Conservation (phyloP, 345 rosid genomes). For the Aurinia saxatilis region DNA sequence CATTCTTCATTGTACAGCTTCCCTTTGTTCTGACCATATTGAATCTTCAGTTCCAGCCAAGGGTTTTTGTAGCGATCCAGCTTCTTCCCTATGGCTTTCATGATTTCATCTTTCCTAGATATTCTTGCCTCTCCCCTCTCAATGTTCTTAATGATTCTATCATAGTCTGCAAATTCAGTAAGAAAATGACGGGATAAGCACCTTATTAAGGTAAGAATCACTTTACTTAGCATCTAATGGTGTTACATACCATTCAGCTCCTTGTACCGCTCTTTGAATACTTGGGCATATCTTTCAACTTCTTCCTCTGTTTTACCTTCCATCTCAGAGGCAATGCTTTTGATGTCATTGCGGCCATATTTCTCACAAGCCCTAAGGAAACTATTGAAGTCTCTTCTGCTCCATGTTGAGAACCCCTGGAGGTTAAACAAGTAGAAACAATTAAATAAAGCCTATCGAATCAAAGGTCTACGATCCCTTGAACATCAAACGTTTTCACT, state of each 20-base stretch:
- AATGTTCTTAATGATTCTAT: conserved; percentile 94
- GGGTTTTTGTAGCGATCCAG: conserved; percentile 99
- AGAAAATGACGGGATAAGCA: not conserved
- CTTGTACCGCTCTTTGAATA: conserved; percentile 84
- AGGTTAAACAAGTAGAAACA: conserved; percentile 5
- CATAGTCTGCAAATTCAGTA: conserved; percentile 60
- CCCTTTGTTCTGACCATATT: conserved; percentile 97
- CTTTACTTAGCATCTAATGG: not conserved
- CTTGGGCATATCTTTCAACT: conserved; percentile 89
- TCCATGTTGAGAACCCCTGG: conserved; percentile 99
- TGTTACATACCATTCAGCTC: conserved; percentile 66
- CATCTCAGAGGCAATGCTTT: conserved; percentile 85
- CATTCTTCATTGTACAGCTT: conserved; percentile 97
- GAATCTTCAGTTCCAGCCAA: conserved; percentile 97
- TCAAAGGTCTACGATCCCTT: not conserved
- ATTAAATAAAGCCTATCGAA: not conserved
- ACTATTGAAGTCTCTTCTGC: conserved; percentile 90
- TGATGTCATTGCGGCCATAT: conserved; percentile 93
- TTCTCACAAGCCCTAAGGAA: conserved; percentile 96
- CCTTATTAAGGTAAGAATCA: not conserved
- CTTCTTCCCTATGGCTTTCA: conserved; percentile 97
- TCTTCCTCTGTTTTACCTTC: conserved; percentile 95
- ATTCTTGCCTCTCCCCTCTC: conserved; percentile 98
- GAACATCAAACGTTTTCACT: conserved; percentile 11
- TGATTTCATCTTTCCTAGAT: conserved; percentile 96